Evolutionary conservation across 1,284 basidiomycete genomes (phyloP).

Genomic region (Marasmius tenuissimus): DNA sequence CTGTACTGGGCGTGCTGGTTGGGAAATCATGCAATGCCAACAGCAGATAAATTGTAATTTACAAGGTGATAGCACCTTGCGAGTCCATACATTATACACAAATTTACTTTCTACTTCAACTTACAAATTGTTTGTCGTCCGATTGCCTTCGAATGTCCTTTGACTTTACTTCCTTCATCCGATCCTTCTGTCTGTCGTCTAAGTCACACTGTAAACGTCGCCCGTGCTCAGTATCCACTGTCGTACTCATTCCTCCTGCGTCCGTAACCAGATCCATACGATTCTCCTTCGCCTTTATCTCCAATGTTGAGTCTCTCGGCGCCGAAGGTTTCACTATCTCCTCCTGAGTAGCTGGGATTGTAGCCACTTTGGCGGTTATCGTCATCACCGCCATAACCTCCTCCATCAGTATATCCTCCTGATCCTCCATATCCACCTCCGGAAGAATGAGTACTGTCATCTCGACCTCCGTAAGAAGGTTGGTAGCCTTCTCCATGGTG

Average conservation of each 20-base stretch:
- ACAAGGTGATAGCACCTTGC: too few species aligned
- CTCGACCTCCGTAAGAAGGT: background rate
- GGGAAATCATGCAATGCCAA: too few species aligned
- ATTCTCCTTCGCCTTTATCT: slow-evolving; percentile 23
- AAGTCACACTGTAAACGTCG: background rate
- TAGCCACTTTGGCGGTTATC: slow-evolving; percentile 9
- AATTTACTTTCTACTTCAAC: too few species aligned
- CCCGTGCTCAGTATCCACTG: slow-evolving; percentile 2
- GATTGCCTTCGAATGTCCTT: background rate
- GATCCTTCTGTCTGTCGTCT: background rate
- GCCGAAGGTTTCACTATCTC: slow-evolving; percentile 44
- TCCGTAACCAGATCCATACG: slow-evolving; percentile 7
- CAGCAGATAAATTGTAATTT: too few species aligned
- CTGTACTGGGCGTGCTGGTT: too few species aligned
- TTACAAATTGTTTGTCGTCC: too few species aligned
- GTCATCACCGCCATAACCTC: slow-evolving; percentile 8
- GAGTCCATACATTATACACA: too few species aligned
- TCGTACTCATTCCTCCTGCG: slow-evolving; percentile 19
- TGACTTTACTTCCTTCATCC: background rate
- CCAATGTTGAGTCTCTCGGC: slow-evolving; percentile 42
- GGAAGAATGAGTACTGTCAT: background rate
- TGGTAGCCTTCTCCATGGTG: background rate
- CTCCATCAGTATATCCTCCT: background rate
- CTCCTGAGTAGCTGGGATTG: slow-evolving; percentile 14
- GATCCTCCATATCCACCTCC: slow-evolving; percentile 2